Evolutionary conservation across 768 basidiomycete species (phyloP).

Genomic region (Austroboletus eburneus): DNA sequence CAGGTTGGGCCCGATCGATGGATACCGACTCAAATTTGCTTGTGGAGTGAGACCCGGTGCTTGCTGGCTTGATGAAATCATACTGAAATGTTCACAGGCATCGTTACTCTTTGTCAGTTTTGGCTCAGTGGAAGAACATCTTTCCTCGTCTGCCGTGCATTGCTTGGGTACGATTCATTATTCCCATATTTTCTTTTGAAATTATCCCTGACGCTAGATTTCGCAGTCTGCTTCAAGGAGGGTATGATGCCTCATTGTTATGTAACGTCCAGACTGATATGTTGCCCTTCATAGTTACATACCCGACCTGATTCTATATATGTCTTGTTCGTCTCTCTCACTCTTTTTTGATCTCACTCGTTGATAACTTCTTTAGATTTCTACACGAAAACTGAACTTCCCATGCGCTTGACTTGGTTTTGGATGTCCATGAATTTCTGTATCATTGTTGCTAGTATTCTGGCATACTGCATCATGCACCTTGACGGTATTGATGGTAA

Average conservation of each 20-base stretch:
- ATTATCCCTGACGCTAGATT: neutral
- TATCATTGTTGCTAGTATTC: conserved; percentile 54
- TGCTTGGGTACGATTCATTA: conserved; percentile 37
- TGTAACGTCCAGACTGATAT: too few relatives aligned
- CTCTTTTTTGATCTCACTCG: neutral
- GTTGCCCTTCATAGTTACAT: conserved; percentile 40
- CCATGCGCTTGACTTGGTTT: conserved; percentile 57
- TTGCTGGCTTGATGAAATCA: neutral
- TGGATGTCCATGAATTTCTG: conserved; percentile 60
- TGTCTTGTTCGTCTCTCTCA: conserved; percentile 43
- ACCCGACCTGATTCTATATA: conserved; percentile 57
- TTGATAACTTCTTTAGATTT: conserved; percentile 29
- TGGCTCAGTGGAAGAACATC: conserved; percentile 50
- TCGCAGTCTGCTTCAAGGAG: conserved; percentile 42
- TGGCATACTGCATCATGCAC: conserved; percentile 57
- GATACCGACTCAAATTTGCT: conserved; percentile 57
- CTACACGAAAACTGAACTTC: conserved; percentile 55
- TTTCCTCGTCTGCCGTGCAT: conserved; percentile 46
- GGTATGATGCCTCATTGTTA: too few relatives aligned
- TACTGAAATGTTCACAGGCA: conserved; percentile 12
- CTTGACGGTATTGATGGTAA: conserved; percentile 7
- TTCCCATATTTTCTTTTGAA: neutral
- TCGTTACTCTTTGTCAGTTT: conserved; percentile 51
- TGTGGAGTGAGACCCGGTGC: conserved; percentile 42
- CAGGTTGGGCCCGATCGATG: conserved; percentile 60